Evolutionary conservation across 2,329 filamentous ascomycete species (phyloP).

Genomic region (Aspergillus sp.): DNA sequence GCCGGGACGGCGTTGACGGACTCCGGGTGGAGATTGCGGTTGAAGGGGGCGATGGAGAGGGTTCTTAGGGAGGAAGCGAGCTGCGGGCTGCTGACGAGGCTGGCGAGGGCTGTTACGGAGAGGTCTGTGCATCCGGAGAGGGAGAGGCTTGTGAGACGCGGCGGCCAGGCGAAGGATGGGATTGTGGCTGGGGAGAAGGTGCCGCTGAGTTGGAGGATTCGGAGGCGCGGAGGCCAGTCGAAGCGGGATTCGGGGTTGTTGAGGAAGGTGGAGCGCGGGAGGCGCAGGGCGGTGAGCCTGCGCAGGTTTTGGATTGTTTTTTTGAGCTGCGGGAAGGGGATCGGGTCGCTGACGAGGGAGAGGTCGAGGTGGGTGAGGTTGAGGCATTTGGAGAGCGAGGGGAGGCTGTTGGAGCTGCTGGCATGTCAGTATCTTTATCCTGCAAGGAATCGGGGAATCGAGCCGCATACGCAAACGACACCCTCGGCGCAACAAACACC

Average conservation of each 20-base stretch:
- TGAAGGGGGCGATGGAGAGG: slow-evolving; percentile 16
- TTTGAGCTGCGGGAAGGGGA: slow-evolving; percentile 42
- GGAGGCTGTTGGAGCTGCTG: slow-evolving; percentile 43
- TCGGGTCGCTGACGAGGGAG: slow-evolving; percentile 42
- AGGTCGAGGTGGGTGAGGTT: slow-evolving; percentile 44
- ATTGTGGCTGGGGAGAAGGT: slow-evolving; percentile 11
- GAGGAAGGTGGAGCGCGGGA: slow-evolving; percentile 28
- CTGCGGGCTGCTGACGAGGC: slow-evolving; percentile 15
- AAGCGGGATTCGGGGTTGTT: slow-evolving; percentile 5
- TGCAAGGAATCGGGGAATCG: neutral
- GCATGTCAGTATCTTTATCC: neutral
- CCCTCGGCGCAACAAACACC: slow-evolving; percentile 49
- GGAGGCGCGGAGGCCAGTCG: slow-evolving; percentile 19
- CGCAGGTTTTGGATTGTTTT: slow-evolving; percentile 41
- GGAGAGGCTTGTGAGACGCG: slow-evolving; percentile 15
- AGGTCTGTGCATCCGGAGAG: slow-evolving; percentile 18
- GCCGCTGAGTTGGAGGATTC: slow-evolving; percentile 17
- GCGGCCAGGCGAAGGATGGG: slow-evolving; percentile 19
- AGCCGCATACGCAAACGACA: slow-evolving; percentile 43
- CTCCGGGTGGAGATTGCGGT: slow-evolving; percentile 16
- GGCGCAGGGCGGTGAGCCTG: slow-evolving; percentile 36
- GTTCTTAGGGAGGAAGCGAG: slow-evolving; percentile 13
- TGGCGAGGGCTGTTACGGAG: slow-evolving; percentile 13
- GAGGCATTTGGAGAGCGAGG: slow-evolving; percentile 47
- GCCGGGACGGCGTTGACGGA: slow-evolving; percentile 17